phyloP scores from a whole-genome alignment of 2,329 filamentous ascomycete genomes.

The Beauveria australis region DNA sequence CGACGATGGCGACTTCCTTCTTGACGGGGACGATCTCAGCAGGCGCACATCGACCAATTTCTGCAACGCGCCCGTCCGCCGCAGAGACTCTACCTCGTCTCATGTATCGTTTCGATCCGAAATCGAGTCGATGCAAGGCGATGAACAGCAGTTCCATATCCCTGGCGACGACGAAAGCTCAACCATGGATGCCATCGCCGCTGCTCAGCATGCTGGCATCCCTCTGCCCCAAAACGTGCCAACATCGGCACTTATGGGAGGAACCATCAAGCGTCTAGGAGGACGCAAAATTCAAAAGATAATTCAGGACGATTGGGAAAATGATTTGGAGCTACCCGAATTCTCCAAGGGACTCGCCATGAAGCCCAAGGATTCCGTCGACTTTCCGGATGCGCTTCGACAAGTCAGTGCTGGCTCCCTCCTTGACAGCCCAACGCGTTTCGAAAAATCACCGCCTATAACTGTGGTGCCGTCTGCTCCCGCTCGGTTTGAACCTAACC shows the following conservation, averaged over 20 bases:
- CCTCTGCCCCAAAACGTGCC: conserved; percentile 83
- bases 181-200: conserved; percentile 76
- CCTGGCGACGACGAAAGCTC: conserved; percentile 79
- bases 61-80: conserved; percentile 37
- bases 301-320: conserved; percentile 73
- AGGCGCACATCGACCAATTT: conserved; percentile 45
- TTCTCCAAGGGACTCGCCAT: conserved; percentile 53
- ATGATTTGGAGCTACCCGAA: conserved; percentile 64
- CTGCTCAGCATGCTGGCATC: conserved; percentile 82
- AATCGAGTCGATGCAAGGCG: conserved; percentile 63
- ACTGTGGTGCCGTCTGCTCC: conserved; percentile 13
- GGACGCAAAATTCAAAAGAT: conserved; percentile 63
- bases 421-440: conserved; percentile 43
- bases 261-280: conserved; percentile 85
- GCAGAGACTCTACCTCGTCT: conserved; percentile 73
- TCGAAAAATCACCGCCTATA: conserved; percentile 23
- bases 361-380: conserved; percentile 50
- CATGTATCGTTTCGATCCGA: conserved; percentile 77
- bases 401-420: conserved; percentile 54
- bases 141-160: conserved; percentile 81
- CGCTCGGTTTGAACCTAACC: conserved; percentile 14
- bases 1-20: conserved; percentile 64
- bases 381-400: conserved; percentile 60
- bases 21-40: conserved; percentile 58
- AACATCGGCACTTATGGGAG: conserved; percentile 79